These are phyloP conservation scores for Ajuga chamaepitys DNA, from an alignment of 257 asterid species.

Conservation along the genomic window DNA sequence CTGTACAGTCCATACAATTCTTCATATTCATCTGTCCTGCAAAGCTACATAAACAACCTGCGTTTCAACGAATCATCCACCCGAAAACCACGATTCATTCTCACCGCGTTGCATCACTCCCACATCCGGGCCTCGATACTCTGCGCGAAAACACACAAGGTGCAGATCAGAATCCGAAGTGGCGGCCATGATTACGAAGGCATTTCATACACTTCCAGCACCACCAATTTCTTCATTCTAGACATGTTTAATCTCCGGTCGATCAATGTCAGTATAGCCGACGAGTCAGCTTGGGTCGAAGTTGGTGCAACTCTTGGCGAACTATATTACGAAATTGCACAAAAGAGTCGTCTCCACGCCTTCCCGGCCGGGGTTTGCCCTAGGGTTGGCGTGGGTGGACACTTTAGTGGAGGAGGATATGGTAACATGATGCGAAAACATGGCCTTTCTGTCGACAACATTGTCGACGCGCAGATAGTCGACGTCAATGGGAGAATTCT, in stretches of 20 bases:
- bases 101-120: conserved; percentile 31
- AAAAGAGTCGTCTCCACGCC: conserved; percentile 30
- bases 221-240: conserved; percentile 32
- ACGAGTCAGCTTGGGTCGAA: conserved; percentile 48
- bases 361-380: conserved; percentile 57
- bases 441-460: conserved; percentile 40
- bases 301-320: conserved; percentile 52
- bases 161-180: conserved; percentile 48
- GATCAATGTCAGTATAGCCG: conserved; percentile 20
- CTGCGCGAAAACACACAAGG: conserved; percentile 27
- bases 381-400: conserved; percentile 57
- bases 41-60: conserved; percentile 37
- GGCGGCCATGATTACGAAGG: conserved; percentile 68
- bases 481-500: conserved; percentile 28
- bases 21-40: conserved; percentile 33
- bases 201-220: conserved; percentile 34
- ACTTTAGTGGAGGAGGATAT: conserved; percentile 54
- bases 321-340: conserved; percentile 36
- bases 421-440: conserved; percentile 45
- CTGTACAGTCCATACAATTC: conserved; percentile 30
- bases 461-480: conserved; percentile 29
- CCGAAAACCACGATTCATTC: conserved; percentile 27
- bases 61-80: conserved; percentile 45
- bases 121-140: conserved; percentile 38
- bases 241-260: conserved; percentile 47